Base-by-base conservation (phyloP, 1,284 basidiomycete genomes). In the Marasmius oreades region DNA sequence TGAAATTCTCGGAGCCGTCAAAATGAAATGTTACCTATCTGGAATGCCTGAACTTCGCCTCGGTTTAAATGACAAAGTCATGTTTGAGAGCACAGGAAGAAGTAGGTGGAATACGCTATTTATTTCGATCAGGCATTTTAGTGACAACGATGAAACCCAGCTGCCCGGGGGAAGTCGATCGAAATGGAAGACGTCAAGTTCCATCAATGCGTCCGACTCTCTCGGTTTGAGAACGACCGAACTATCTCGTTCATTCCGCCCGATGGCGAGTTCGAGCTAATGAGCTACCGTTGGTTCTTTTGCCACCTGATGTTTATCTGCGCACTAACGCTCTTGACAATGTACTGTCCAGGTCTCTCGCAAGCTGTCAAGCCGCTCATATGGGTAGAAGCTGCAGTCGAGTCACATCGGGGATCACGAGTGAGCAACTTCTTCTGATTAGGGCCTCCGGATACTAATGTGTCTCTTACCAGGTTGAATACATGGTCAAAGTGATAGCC, bases 141-240 rank as follows among this genome's bases (percentile, higher is more conserved):
- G n/a, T 52, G 12, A 43, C 55, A 18, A 48, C 37, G 33, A 44
- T 37, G 51, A 31, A 51, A 20, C 23, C 18, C 67, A 93, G 93
- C 95, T 26, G 90, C 96, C 2, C 85, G 96, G 20, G 97, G 97
- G 5, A 99, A 99, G 73, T 89, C 95, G 3, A 97, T 99, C 67
- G 97, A 99, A 75, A 98, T 99, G 93, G 97, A 99, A 72, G 97
- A 99, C 69, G 94, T 98, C 75, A 98, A 98, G 71, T 99, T 99
- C 77, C 97, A 99, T 70, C 97, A 99, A 79, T 99, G 97, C 69
- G 97, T 99, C 14, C 92, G 97, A n/a, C 81, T 99, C n/a, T 92
- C 95, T 6, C 86, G 96, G 14, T 99, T 99, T 70, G 97, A 99
- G 68, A 98, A 98, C 73, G 97, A 99, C 76, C 87, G 97, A 57